phyloP scores from a whole-genome alignment of 805 yeast genomes.

The Cyberlindnera maclurae region DNA sequence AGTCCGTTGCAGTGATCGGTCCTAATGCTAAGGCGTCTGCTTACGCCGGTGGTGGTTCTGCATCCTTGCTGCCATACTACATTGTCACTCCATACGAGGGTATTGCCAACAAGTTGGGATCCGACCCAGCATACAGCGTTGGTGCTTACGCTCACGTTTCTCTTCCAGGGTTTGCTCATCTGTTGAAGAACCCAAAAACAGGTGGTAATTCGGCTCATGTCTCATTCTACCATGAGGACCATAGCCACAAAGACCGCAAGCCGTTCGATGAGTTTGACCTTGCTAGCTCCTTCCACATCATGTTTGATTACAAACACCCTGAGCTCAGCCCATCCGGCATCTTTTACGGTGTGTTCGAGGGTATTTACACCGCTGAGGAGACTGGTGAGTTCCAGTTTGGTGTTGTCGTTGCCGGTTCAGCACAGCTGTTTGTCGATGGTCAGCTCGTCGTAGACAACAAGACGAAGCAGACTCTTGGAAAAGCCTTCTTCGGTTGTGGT shows the following conservation, averaged over 20 bases:
- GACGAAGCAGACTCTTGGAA: conserved; percentile 43
- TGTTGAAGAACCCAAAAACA: conserved; percentile 17
- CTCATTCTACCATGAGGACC: conserved; percentile 23
- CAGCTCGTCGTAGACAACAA: conserved; percentile 49
- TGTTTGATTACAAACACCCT: conserved; percentile 27
- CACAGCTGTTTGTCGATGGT: conserved; percentile 45
- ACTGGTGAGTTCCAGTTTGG: conserved; percentile 47
- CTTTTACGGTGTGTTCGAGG: conserved; percentile 42
- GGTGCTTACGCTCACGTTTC: conserved; percentile 32
- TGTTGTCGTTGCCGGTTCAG: conserved; percentile 45
- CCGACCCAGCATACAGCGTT: conserved; percentile 23
- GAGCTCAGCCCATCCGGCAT: conserved; percentile 13
- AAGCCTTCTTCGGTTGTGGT: conserved; percentile 47
- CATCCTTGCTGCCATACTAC: conserved; percentile 42
- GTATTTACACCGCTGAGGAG: conserved; percentile 39
- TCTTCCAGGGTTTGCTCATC: conserved; percentile 29
- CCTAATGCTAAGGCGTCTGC: conserved; percentile 47
- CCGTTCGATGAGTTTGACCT: conserved; percentile 24
- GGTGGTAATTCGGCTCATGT: conserved; percentile 22
- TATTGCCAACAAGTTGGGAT: conserved; percentile 26
- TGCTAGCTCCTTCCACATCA: conserved; percentile 14
- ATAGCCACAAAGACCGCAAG: conserved; percentile 16
- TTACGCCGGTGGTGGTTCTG: conserved; percentile 59
- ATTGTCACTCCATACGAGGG: conserved; percentile 44
- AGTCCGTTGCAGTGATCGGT: conserved; percentile 48